Base-by-base conservation (phyloP, 2,329 filamentous ascomycete species). In the Ophiosphaerella korrae region DNA sequence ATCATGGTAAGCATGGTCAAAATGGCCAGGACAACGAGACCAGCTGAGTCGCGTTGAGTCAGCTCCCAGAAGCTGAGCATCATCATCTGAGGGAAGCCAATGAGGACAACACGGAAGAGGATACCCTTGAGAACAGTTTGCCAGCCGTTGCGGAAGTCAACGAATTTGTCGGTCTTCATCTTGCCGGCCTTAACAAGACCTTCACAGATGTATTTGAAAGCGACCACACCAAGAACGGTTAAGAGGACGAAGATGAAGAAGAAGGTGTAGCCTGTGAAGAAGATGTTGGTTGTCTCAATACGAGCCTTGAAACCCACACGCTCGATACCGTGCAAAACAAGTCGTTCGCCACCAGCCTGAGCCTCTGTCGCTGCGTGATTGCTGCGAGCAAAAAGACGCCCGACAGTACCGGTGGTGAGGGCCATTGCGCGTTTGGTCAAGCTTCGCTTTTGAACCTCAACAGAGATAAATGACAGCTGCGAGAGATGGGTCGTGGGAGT, bases 81-180 rank as follows among this genome's bases (percentile, higher is more conserved):
- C 42, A 87, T 85, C 82, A 97, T 92, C 70, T 95, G 90, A 16
- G 93, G 91, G 77, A 92, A 96, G 57, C 92, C 92, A 65, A 97
- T 94, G 34, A 97, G 82, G 36, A 92, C 82, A 66, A 96, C 82
- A 58, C 93, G 89, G 83, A 94, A 97, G 58, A 97, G 81, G 62
- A 97, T 95, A 50, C 93, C 93, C 80, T 96, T 95, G 66, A 96
- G 83, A 5, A 97, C 88, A 12, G 92, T 92, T 58, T 88, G 86
- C 93, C 93, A 97, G 62, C 91, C 92, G 66, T 94, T 93, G 57
- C 93, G 88, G 84, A 97, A 97, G 64, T 97, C 92, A 62, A 88
- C 81, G 75, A 97, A 97, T 65, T 90, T 92, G 70, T 96, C 89
- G 48, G 81, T 80, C 76, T 90, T 89, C 80, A 96, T 91, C 81